These are phyloP conservation scores for Trapa bicornis DNA, from an alignment of 345 rosid species.

Conservation along the genomic window DNA sequence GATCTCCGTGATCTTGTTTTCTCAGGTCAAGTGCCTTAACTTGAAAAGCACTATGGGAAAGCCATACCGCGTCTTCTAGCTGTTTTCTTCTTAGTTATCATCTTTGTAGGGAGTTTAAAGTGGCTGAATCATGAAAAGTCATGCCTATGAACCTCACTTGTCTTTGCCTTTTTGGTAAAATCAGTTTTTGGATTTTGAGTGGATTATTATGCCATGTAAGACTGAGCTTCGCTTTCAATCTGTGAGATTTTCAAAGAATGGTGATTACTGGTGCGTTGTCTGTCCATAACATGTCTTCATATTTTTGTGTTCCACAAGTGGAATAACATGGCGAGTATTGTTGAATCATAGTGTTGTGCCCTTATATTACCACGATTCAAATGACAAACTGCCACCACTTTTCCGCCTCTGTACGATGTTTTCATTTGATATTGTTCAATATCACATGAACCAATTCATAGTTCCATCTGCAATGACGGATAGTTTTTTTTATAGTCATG, in stretches of 20 bases:
- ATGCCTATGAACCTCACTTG: not conserved
- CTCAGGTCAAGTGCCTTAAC: constrained; percentile 66
- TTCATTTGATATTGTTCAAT: no score
- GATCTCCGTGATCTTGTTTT: not conserved
- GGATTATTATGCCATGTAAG: not conserved
- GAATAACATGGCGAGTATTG: no score
- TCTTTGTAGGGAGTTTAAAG: not conserved
- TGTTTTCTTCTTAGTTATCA: not conserved
- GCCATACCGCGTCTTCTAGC: constrained; percentile 49
- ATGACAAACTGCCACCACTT: no score
- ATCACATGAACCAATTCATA: no score
- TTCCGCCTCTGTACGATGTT: no score
- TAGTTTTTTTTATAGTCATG: no score
- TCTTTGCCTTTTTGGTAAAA: constrained; percentile 2
- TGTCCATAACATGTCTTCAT: no score
- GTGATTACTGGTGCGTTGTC: no score
- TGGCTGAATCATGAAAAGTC: constrained; percentile 1
- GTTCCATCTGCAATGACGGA: no score
- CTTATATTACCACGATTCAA: no score
- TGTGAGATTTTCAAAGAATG: not conserved
- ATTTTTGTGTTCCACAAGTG: no score
- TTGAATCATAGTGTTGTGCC: no score
- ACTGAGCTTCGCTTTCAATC: not conserved
- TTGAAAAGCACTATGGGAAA: constrained; percentile 73
- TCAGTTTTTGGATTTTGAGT: not conserved